Conservation (phyloP, 179 eudicot genomes). For the Silene noctiflora region DNA sequence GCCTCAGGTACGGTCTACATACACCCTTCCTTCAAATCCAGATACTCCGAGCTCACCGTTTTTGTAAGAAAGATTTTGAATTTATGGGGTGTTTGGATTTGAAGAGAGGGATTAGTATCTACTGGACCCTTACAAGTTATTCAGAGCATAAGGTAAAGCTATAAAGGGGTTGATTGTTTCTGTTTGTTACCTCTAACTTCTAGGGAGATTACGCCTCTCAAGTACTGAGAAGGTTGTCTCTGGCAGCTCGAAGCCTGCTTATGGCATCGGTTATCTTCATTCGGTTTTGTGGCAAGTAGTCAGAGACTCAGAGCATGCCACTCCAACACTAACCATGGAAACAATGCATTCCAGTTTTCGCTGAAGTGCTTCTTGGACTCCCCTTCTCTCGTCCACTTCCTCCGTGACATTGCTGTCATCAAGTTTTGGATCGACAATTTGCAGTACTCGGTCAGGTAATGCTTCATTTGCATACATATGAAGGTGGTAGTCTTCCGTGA, state of each 20-base stretch:
- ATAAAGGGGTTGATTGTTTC: too few species aligned
- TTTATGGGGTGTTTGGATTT: neutral
- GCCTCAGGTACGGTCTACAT: neutral
- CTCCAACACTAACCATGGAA: neutral
- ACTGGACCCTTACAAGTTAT: too few species aligned
- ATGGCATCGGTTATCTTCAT: slow-evolving; percentile 2
- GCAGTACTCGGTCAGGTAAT: neutral
- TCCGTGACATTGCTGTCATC: neutral
- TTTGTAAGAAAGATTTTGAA: neutral
- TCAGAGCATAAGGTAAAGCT: too few species aligned
- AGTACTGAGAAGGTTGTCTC: neutral
- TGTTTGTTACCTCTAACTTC: neutral
- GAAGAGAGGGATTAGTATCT: neutral
- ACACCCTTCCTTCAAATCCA: neutral
- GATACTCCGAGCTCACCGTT: neutral
- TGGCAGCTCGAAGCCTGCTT: neutral
- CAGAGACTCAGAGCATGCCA: neutral
- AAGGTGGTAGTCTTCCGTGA: neutral
- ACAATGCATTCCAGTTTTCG: slow-evolving; percentile 1
- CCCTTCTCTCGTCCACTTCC: neutral
- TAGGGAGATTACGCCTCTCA: neutral
- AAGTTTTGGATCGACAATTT: neutral
- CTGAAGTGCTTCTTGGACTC: neutral
- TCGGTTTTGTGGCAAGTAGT: neutral
- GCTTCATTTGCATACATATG: neutral